Conservation (phyloP, 306 rosid genomes). For the Dryas octopetala region DNA sequence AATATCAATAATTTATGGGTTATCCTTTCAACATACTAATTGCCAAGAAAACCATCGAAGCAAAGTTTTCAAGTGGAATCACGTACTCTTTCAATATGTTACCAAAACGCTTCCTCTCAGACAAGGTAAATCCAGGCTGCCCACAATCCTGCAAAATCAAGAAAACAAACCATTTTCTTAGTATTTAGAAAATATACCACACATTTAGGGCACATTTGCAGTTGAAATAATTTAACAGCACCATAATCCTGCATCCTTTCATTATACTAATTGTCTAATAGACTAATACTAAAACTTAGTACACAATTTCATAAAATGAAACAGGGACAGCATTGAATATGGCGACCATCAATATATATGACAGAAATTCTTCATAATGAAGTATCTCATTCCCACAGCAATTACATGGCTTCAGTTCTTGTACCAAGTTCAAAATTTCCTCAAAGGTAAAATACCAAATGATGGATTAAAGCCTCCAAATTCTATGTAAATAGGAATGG, state of each 20-base stretch:
- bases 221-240: not conserved
- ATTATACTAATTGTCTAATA: not conserved
- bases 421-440: not conserved
- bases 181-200: not conserved
- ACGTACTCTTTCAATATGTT: slow-evolving; percentile 80
- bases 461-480: not conserved
- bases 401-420: not conserved
- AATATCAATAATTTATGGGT: not conserved
- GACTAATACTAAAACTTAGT: not conserved
- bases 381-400: not conserved
- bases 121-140: slow-evolving; percentile 92
- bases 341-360: slow-evolving; percentile 2
- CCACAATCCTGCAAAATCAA: slow-evolving; percentile 74
- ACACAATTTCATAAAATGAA: not conserved
- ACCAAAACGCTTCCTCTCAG: slow-evolving; percentile 85
- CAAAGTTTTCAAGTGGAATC: slow-evolving; percentile 14
- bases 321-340: not conserved
- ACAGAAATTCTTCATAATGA: not conserved
- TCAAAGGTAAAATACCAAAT: not conserved
- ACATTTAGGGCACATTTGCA: not conserved
- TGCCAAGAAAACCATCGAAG: slow-evolving; percentile 13
- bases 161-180: slow-evolving; percentile 21
- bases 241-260: not conserved
- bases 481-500: not conserved
- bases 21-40: slow-evolving; percentile 4